Base-by-base conservation (phyloP, 495 filamentous ascomycete genomes). In the Penicillium dipodomyicola region DNA sequence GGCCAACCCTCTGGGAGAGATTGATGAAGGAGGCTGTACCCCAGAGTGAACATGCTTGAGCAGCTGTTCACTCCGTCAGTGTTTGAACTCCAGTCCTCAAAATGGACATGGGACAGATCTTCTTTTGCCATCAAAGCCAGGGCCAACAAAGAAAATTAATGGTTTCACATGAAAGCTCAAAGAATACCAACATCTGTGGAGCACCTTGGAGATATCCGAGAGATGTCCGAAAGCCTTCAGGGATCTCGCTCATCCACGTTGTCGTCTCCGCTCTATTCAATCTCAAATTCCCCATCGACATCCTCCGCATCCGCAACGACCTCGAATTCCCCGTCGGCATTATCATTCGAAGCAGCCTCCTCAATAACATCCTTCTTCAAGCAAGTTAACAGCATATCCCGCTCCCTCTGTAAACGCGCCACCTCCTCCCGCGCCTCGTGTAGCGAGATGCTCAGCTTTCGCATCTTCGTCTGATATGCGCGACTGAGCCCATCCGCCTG, bases 401-500 rank as follows among this genome's bases (percentile, higher is more conserved):
- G 40, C 44, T 57, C 57, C 15, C 6, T 4, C 25, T 20, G 22
- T 50, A 54, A 25, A 25, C 37, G 14, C 11, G 1, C 23, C 11
- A 60, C 22, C 49, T 55, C 37, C 30, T 9, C 23, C 11, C 29
- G 49, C 40, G 49, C n/a, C 17, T 46, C 32, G 11, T 17, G 23
- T 10, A 59, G 5, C 20, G 29, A 30, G 2, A 40, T 23, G 23
- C 35, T 49, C 51, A 64, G 7, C 7, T 0, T 25, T 19, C 17
- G 15, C 10, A 68, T 25, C 46, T 56, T 60, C 14, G 1, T 35
- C 22, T 43, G 56, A 45, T 62, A 68, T 19, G 6, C 29, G 33
- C 25, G 12, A 0, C 51, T 53, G 49, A 72, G 35, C 19, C 12
- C 27, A 29, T 65, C 60, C n/a, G 52, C 50, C 27, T 32, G n/a